phyloP scores from a whole-genome alignment of 2,329 filamentous ascomycete genomes.

The Ceratocystis albifundus region DNA sequence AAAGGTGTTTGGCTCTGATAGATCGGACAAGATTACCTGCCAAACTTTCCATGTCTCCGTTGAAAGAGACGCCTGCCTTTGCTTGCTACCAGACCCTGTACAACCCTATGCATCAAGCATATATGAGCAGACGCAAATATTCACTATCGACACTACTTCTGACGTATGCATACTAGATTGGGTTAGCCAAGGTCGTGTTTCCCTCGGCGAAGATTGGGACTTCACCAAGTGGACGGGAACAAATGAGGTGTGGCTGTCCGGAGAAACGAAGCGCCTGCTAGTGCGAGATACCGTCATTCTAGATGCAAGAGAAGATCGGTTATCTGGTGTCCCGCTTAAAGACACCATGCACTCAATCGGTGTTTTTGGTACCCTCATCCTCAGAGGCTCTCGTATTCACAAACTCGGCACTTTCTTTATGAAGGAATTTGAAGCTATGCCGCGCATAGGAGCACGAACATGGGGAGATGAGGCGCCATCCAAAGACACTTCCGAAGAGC shows the following conservation, averaged over 20 bases:
- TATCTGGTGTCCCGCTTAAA: conserved; percentile 35
- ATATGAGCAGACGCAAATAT: conserved; percentile 75
- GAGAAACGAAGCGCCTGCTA: conserved; percentile 44
- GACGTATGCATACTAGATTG: conserved; percentile 81
- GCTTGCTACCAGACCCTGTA: conserved; percentile 76
- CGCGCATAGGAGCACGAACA: conserved; percentile 70
- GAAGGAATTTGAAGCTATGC: conserved; percentile 62
- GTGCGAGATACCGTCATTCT: conserved; percentile 78
- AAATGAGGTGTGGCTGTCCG: conserved; percentile 68
- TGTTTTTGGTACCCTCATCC: conserved; percentile 72
- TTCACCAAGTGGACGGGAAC: conserved; percentile 66
- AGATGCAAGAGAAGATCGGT: conserved; percentile 40
- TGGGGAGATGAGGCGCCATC: conserved; percentile 35
- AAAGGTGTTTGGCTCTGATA: conserved; percentile 79
- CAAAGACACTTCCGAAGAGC: conserved; percentile 31
- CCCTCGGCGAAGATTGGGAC: conserved; percentile 81
- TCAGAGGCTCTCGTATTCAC: conserved; percentile 61
- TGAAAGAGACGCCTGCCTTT: conserved; percentile 42
- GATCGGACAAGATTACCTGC: conserved; percentile 43
- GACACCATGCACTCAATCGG: conserved; percentile 63
- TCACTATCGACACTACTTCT: conserved; percentile 46
- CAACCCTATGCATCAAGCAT: conserved; percentile 78
- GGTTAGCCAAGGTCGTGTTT: conserved; percentile 79
- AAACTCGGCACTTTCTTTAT: conserved; percentile 62
- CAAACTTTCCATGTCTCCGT: conserved; percentile 46